Evolutionary conservation across 202 grass and related monocot species (phyloP).

Genomic region (Miscanthus sacchariflorus): DNA sequence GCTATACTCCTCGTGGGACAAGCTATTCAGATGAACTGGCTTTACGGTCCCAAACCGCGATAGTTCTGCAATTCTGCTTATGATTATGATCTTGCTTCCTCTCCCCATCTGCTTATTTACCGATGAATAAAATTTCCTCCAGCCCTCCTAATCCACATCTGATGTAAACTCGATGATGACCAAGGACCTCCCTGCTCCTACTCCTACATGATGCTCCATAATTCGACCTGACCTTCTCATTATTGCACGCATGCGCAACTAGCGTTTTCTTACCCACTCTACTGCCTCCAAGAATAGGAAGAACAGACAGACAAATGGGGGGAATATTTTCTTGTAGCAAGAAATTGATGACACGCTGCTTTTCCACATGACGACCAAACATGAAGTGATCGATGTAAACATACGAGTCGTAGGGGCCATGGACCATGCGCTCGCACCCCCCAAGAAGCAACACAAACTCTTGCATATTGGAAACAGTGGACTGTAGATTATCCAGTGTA

Average conservation of each 20-base stretch:
- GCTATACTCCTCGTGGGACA: conserved; percentile 31
- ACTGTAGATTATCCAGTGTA: conserved; percentile 13
- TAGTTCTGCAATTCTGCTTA: background rate
- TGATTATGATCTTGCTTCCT: conserved; percentile 55
- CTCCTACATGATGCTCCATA: background rate
- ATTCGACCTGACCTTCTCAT: conserved; percentile 14
- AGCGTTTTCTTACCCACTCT: conserved; percentile 48
- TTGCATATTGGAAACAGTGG: conserved; percentile 5
- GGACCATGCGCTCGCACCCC: conserved; percentile 22
- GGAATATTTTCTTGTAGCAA: conserved; percentile 37
- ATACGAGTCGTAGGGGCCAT: conserved; percentile 16
- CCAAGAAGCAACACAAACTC: conserved; percentile 39
- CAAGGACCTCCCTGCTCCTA: background rate
- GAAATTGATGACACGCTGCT: conserved; percentile 19
- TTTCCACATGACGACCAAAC: conserved; percentile 37
- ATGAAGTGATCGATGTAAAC: conserved; percentile 47
- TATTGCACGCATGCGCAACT: conserved; percentile 7
- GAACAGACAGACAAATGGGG: background rate
- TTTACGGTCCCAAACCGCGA: background rate
- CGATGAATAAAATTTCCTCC: conserved; percentile 30
- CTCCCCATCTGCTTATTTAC: background rate
- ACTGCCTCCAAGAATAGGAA: conserved; percentile 5
- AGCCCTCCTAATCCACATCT: conserved; percentile 25
- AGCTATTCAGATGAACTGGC: background rate
- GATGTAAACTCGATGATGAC: conserved; percentile 29